Evolutionary conservation across 1,284 basidiomycete species (phyloP).

Genomic region (Microbotryum silenes-acaulis): DNA sequence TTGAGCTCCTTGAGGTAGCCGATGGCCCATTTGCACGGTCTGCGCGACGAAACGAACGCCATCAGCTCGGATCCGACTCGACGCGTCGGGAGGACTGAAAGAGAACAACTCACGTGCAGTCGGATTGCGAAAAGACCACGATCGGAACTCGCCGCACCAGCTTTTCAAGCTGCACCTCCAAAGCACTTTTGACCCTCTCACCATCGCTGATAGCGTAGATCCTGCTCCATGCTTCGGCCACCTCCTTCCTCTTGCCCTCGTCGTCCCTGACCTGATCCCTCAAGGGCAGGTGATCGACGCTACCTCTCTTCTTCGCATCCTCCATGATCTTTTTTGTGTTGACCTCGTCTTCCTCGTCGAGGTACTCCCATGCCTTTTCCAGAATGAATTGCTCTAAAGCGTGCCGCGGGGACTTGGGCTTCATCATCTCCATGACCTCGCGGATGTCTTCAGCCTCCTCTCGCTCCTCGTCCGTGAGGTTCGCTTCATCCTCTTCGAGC

Average conservation of each 20-base stretch:
- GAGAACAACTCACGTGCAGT: constrained; percentile 55
- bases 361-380: constrained; percentile 14
- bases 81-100: background rate
- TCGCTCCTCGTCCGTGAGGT: no score
- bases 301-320: constrained; percentile 7
- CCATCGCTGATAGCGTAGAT: constrained; percentile 14
- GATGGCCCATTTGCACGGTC: constrained; percentile 57
- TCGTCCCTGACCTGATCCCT: constrained; percentile 19
- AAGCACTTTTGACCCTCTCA: constrained; percentile 15
- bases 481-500: no score
- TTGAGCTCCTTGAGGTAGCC: constrained; percentile 2
- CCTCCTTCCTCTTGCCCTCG: background rate
- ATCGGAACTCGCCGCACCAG: constrained; percentile 55
- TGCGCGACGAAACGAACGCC: constrained; percentile 34
- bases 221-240: constrained; percentile 17
- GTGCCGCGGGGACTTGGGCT: background rate
- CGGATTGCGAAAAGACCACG: constrained; percentile 69
- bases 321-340: constrained; percentile 15
- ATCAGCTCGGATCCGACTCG: background rate
- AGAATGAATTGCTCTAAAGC: constrained; percentile 14
- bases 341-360: constrained; percentile 19
- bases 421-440: no score
- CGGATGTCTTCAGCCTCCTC: no score
- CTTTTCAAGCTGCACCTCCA: constrained; percentile 42
- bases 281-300: constrained; percentile 12